Evolutionary conservation across 2,329 filamentous ascomycete species (phyloP), one percentile per base, ranked within the genome.

Genomic region (Venturia nashicola): DNA sequence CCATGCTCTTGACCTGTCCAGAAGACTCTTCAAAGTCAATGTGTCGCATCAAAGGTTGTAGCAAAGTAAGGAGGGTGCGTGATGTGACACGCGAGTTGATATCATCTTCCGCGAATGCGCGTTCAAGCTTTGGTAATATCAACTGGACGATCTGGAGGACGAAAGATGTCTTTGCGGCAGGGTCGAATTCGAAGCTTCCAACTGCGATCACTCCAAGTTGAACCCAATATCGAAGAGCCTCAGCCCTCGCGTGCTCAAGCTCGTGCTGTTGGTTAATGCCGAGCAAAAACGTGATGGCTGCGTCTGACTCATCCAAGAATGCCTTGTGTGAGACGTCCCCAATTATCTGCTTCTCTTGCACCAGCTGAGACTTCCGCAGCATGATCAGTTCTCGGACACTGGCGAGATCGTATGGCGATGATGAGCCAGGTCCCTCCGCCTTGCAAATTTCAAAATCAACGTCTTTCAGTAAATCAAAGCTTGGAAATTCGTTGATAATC

Each of bases 81-180:
- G 90, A 89, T 32, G 97, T 80, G 70, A 95, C 86, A 34, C 87
- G 78, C 3, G 90, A 89, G 63, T 91, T 87, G 16, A 81, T 79
- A 0, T 86, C 80, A 64, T 88, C 85, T 11, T 88, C 85, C 5
- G 84, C 81, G 64, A 90, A 85, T 61, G 89, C 88, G 20, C 82
- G 82, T 72, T 97, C 93, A 14, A 99, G 82, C 67, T 91, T 95
- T 0, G 94, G 92, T 7, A 97, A 80, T 60, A 95, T 89, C 16
- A 93, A 84, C 71, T 97, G 92, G 5, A 99, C 80, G 0, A 89
- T 87, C 72, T 96, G 91, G 12, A 97, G 77, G 64, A 96, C 86
- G 72, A 97, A 92, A 0, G 88, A 85, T 5, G 86, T 86, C 70
- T 87, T 87, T 39, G 83, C 83, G 1, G 83, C 83, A 62, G 85